Base-by-base conservation (phyloP, 169 alveolate genomes). In the Theileria orientalis region DNA sequence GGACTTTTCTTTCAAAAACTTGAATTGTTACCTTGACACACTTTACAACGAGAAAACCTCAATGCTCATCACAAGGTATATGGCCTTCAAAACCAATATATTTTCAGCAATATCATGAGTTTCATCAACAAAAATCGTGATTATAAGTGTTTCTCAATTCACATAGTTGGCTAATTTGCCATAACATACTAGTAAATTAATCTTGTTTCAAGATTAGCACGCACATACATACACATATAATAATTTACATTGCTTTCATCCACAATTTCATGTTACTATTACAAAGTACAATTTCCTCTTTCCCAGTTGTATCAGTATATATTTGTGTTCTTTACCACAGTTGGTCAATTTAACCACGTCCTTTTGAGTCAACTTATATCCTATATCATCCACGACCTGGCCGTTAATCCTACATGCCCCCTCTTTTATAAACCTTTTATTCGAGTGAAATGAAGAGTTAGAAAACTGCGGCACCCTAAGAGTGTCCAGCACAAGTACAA, bases 401-500 rank as follows among this genome's bases (percentile, higher is more conserved):
- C 87, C 87, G 37, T 79, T 79, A 11, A 79, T 66, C 3, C 68
- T 74, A 37, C 87, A 79, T 3, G 69, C 64, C 35, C 87, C 87
- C 52, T 79, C 87, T 35, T 67, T 52, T 9, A 79, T 79, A 5
- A 78, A 74, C 11, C 67, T 77, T 21, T 76, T 74, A 54, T 79
- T 79, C 44, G 76, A 33, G 56, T 79, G 56, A 44, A 79, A 71
- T 14, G 23, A 25, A n/a, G 70, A 76, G 19, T 72, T 52, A 16
- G 47, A 62, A 72, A 61, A 35, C 30, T 63, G 74, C 0, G 78
- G 84, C 16, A 62, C 68, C 25, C 87, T 66, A 2, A 79, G 44
- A 30, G 41, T 13, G 60, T 79, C 83, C 83, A 79, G 40, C 16
- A 79, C 61, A 33, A 33, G 76, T 11, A 42, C 64, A 27, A 79